Base-by-base conservation (phyloP, 2,329 filamentous ascomycete species). In the Claviceps fusiformis region DNA sequence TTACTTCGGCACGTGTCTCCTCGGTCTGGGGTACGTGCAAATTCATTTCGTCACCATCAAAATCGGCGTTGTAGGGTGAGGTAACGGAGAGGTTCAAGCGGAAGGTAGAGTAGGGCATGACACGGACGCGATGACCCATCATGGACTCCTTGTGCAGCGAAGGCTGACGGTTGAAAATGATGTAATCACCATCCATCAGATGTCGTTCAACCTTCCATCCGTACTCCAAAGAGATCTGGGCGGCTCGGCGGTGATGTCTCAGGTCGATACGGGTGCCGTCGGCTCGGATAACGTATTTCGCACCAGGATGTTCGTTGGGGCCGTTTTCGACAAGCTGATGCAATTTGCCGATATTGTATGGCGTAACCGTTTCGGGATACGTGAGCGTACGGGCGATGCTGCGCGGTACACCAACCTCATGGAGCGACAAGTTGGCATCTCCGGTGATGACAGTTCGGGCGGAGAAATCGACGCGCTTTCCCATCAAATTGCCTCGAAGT, bases 11-110 rank as follows among this genome's bases (percentile, higher is more conserved):
- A 58, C 93, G 87, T 39, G 95, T 95, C 71, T 99, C 95, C 67
- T 98, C 91, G 43, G 88, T 93, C 67, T 99, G 93, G 4, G 93
- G 95, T 53, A 98, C 95, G 80, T 99, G 93, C 74, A 99, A 82
- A 68, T 99, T 99, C 93, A 99, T 99, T 73, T 99, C 93, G 70
- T 98, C 93, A 73, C 93, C 93, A 67, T 98, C 93, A 73, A 98
- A 98, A 87, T 98, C 93, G 64, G 93, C 93, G 74, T 99, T 99
- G 78, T 99, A 99, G 0, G 93, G 93, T 33, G 91, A 95, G 0
- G 95, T 98, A 66, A 98, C 93, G 0, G 93, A 98, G 62, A 98
- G 72, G 66, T 99, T 99, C 50, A 99, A 80, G 60, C 93, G 86
- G 77, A 99, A 99, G 1, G 93, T 99, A 6, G 93, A 98, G 71